Evolutionary conservation across 176 grass and related monocot genomes (phyloP).

Genomic region (Bolboschoenus planiculmis): DNA sequence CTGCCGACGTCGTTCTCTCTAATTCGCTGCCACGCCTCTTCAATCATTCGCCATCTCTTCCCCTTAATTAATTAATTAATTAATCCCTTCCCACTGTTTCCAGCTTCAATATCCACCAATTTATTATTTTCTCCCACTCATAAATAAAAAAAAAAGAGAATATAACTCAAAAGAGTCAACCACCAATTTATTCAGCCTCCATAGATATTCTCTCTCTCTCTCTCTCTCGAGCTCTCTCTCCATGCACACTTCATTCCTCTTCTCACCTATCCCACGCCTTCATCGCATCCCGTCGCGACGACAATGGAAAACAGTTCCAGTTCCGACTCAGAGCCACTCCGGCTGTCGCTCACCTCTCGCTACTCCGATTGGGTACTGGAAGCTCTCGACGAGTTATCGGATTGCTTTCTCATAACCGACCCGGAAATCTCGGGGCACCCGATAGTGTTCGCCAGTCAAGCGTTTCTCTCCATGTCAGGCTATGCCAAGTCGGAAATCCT

Average conservation of each 20-base stretch:
- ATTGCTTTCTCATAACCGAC: slow-evolving; percentile 82
- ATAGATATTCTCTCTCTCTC: slow-evolving; percentile 7
- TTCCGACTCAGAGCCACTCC: not conserved
- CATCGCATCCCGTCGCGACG: not conserved
- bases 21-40: not conserved
- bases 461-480: slow-evolving; percentile 51
- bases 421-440: slow-evolving; percentile 72
- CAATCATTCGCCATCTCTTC: no score
- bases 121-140: not conserved
- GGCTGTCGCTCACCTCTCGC: slow-evolving; percentile 49
- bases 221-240: not conserved
- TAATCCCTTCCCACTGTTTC: no score
- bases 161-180: not conserved
- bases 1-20: not conserved
- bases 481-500: slow-evolving; percentile 50
- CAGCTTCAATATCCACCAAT: not conserved
- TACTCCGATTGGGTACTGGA: slow-evolving; percentile 87
- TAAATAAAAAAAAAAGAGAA: not conserved
- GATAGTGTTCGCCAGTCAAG: slow-evolving; percentile 75
- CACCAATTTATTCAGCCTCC: not conserved
- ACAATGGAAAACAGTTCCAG: slow-evolving; percentile 33
- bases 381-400: slow-evolving; percentile 61
- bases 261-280: not conserved
- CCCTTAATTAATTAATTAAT: no score
- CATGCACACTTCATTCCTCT: slow-evolving; percentile 23